phyloP scores from a whole-genome alignment of 495 filamentous ascomycete species.

The Achaetomiella virescens region DNA sequence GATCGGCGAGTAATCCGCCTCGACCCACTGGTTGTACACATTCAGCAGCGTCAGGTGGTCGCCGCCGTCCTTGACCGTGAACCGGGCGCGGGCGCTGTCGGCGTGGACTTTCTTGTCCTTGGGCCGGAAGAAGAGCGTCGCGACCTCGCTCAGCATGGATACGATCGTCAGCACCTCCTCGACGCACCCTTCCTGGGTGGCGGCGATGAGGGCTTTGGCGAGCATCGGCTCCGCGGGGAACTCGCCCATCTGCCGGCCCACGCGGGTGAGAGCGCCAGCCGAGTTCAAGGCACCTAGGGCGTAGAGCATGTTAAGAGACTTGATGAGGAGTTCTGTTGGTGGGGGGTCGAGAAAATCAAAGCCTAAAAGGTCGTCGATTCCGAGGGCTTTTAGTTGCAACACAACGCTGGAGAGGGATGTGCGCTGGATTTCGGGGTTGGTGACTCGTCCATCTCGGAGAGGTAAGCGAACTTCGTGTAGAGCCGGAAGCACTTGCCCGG shows the following conservation, averaged over 20 bases:
- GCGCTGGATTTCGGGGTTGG: slow-evolving; percentile 94
- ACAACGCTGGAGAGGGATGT: slow-evolving; percentile 82
- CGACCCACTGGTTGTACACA: slow-evolving; percentile 96
- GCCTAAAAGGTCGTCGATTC: slow-evolving; percentile 87
- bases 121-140: slow-evolving; percentile 87
- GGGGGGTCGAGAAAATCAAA: slow-evolving; percentile 98
- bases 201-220: slow-evolving; percentile 84
- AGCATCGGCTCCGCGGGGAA: slow-evolving; percentile 94
- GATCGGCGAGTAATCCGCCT: slow-evolving; percentile 79
- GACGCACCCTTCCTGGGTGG: slow-evolving; percentile 81
- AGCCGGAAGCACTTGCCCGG: slow-evolving; percentile 93
- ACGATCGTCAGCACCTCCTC: slow-evolving; percentile 94
- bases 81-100: slow-evolving; percentile 84
- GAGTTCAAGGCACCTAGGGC: slow-evolving; percentile 86
- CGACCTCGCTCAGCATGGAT: slow-evolving; percentile 85
- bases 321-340: slow-evolving; percentile 83
- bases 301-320: slow-evolving; percentile 86
- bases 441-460: slow-evolving; percentile 89
- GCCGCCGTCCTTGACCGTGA: slow-evolving; percentile 88
- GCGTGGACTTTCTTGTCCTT: slow-evolving; percentile 98
- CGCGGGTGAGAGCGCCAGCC: slow-evolving; percentile 81
- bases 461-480: slow-evolving; percentile 91
- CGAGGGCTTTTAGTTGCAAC: slow-evolving; percentile 79
- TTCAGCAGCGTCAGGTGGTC: slow-evolving; percentile 91
- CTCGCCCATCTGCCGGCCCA: slow-evolving; percentile 93